A percentile compares a stretch with the other conserved stretches of the same genome.
These are phyloP conservation scores for Gypsophila paniculata DNA, from an alignment of 179 eudicot genomes.

Conservation along the genomic window DNA sequence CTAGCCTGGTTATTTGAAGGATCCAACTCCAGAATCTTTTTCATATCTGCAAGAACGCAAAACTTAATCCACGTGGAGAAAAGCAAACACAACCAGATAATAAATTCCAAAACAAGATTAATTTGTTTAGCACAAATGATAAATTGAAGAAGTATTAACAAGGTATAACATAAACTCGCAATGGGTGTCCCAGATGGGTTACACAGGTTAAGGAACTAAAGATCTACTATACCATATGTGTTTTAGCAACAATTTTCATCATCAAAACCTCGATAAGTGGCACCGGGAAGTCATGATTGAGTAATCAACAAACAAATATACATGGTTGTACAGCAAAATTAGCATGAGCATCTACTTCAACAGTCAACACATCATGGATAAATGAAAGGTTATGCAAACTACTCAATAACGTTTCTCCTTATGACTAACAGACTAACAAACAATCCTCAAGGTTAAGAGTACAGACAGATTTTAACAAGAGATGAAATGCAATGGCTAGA, in stretches of 20 bases:
- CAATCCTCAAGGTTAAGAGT: neutral
- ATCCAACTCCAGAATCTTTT: constrained; percentile 72
- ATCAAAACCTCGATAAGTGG: neutral
- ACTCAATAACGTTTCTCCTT: neutral
- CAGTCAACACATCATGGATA: neutral
- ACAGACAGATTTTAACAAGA: neutral
- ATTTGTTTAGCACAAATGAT: neutral
- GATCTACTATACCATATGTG: neutral
- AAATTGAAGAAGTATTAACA: neutral
- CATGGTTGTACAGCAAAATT: neutral
- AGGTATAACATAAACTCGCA: constrained; percentile 2
- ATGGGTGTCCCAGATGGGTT: neutral
- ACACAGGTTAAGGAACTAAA: neutral
- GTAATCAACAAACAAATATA: neutral
- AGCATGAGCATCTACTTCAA: neutral
- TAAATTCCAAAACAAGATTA: neutral
- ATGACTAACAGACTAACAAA: neutral
- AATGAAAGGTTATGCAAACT: neutral
- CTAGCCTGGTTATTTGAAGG: constrained; percentile 67
- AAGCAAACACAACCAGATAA: neutral
- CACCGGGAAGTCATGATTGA: neutral
- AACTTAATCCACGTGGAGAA: constrained; percentile 4
- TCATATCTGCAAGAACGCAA: constrained; percentile 47
- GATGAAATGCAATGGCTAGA: neutral
- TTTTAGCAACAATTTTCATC: neutral